Conservation (phyloP, 148 eudicot species). For the Beta vulgaris region DNA sequence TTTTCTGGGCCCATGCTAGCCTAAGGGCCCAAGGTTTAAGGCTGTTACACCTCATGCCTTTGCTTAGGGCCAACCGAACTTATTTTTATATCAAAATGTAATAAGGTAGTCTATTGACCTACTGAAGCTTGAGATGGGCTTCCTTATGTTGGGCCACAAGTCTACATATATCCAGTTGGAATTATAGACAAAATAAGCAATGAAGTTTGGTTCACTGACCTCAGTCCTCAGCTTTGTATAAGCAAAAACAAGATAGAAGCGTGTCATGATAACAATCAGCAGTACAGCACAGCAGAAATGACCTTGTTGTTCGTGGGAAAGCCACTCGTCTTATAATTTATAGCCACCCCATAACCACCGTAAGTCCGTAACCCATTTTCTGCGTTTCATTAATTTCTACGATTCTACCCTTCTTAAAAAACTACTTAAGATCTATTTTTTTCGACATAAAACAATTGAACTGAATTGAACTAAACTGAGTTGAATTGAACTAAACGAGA, state of each 20-base stretch:
- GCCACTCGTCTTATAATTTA: slow-evolving; percentile 24
- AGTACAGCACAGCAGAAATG: not conserved
- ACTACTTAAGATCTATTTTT: too few species aligned
- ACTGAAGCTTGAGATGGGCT: not conserved
- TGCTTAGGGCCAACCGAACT: too few species aligned
- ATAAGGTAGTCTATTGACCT: too few species aligned
- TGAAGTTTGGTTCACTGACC: not conserved
- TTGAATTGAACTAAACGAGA: too few species aligned
- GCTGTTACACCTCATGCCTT: too few species aligned
- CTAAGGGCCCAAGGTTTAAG: too few species aligned
- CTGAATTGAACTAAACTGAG: too few species aligned
- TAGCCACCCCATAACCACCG: not conserved
- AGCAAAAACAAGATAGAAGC: not conserved
- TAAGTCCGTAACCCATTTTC: not conserved
- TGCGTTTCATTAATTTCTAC: too few species aligned
- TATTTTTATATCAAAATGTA: too few species aligned
- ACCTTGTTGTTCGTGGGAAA: slow-evolving; percentile 23
- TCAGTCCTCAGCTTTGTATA: not conserved
- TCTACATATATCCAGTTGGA: not conserved
- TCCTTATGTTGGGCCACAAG: not conserved
- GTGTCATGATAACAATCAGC: not conserved
- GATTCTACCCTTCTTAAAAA: too few species aligned
- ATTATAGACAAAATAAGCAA: not conserved
- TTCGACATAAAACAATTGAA: too few species aligned
- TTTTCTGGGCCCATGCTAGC: too few species aligned